Evolutionary conservation across 495 filamentous ascomycete genomes (phyloP).

Genomic region (Podospora conica): DNA sequence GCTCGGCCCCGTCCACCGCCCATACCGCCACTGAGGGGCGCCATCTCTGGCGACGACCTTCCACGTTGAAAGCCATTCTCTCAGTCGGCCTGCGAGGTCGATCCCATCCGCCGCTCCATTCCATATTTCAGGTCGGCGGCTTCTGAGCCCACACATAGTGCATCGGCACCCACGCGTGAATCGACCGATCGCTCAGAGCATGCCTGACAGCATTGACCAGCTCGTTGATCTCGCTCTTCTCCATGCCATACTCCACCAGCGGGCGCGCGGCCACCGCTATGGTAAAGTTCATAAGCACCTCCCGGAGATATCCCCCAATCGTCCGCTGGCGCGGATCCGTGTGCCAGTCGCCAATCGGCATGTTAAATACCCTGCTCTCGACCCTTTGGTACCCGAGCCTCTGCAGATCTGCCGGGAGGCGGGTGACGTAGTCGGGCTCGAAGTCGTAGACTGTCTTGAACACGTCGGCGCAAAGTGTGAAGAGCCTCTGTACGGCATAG

Average conservation of each 20-base stretch:
- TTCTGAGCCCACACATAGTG: constrained; percentile 43
- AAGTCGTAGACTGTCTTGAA: constrained; percentile 38
- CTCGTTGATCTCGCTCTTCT: constrained; percentile 33
- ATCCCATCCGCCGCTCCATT: background rate
- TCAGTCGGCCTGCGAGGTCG: background rate
- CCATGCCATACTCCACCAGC: constrained; percentile 43
- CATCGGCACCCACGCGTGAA: constrained; percentile 40
- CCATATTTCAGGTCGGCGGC: constrained; percentile 18
- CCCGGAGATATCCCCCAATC: constrained; percentile 48
- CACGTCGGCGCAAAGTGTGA: constrained; percentile 23
- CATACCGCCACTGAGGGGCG: background rate
- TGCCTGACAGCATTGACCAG: constrained; percentile 24
- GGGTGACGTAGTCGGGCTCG: constrained; percentile 35
- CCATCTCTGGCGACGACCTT: background rate
- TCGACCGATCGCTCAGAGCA: constrained; percentile 26
- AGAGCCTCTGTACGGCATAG: constrained; percentile 40
- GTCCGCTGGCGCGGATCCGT: constrained; percentile 48
- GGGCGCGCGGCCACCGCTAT: constrained; percentile 49
- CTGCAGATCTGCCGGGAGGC: constrained; percentile 32
- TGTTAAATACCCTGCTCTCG: constrained; percentile 44
- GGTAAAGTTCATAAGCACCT: constrained; percentile 49
- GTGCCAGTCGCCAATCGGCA: constrained; percentile 59
- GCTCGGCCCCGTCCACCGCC: background rate
- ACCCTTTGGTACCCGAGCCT: constrained; percentile 50
- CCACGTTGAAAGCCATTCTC: background rate